Evolutionary conservation across 768 basidiomycete genomes (phyloP).

Genomic region (Podaxis rugospora): DNA sequence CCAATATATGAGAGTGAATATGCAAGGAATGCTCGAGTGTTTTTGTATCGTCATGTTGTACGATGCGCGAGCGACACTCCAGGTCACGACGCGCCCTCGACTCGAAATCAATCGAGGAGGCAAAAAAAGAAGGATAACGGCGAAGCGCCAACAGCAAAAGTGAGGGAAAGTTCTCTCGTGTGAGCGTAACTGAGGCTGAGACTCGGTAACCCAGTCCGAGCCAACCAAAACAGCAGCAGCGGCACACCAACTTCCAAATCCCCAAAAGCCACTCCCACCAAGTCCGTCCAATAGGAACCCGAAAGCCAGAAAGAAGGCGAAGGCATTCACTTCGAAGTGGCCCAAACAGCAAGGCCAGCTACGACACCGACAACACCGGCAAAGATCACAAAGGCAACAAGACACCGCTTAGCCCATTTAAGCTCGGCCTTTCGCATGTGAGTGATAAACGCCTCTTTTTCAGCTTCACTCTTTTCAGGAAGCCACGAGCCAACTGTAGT

Average conservation of each 20-base stretch:
- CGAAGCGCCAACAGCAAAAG: background rate
- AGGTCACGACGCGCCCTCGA: background rate
- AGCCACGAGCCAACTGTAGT: constrained; percentile 39
- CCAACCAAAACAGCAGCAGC: background rate
- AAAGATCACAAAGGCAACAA: constrained; percentile 48
- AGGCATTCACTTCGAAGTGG: background rate
- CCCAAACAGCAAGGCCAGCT: constrained; percentile 30
- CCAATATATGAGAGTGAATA: background rate
- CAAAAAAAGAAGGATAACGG: background rate
- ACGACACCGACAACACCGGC: constrained; percentile 27
- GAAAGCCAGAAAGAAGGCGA: background rate
- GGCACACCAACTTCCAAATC: background rate
- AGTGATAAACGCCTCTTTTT: constrained; percentile 40
- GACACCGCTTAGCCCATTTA: constrained; percentile 55
- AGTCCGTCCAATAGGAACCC: background rate
- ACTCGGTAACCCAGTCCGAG: background rate
- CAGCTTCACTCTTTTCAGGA: constrained; percentile 49
- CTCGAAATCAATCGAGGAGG: background rate
- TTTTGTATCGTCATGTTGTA: background rate
- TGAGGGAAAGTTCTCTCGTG: background rate
- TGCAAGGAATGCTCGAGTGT: background rate
- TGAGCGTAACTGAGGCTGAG: background rate
- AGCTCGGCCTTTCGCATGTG: constrained; percentile 44
- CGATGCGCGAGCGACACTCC: background rate
- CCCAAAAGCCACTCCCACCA: background rate